A percentile compares a stretch with the other conserved stretches of the same genome.
Conservation (phyloP, 345 rosid species). For the Dovyalis caffra region DNA sequence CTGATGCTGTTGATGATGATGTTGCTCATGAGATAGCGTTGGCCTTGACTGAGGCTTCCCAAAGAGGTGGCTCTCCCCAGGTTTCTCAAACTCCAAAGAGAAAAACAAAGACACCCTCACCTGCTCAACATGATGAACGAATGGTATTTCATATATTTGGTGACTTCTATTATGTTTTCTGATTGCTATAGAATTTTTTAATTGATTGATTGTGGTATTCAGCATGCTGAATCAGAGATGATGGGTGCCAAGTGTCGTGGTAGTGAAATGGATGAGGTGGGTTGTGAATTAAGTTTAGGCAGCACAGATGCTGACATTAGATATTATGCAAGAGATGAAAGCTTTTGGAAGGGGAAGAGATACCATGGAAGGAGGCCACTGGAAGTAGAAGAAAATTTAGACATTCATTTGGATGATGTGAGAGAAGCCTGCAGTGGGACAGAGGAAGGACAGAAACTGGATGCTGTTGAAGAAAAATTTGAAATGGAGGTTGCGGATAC, state of each 20-base stretch:
- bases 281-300: constrained; percentile 70
- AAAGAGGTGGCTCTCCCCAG: constrained; percentile 65
- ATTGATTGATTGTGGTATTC: constrained; percentile 32
- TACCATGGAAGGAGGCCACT: constrained; percentile 38
- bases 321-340: constrained; percentile 39
- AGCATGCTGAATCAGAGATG: constrained; percentile 65
- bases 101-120: constrained; percentile 50
- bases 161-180: constrained; percentile 2
- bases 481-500: constrained; percentile 29
- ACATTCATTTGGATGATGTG: constrained; percentile 58
- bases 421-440: constrained; percentile 88
- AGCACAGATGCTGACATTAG: constrained; percentile 70
- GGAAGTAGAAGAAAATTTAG: constrained; percentile 45
- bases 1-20: constrained; percentile 58
- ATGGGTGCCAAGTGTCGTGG: constrained; percentile 60
- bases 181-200: not conserved
- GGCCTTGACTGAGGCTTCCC: constrained; percentile 73
- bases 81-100: constrained; percentile 53
- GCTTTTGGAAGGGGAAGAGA: constrained; percentile 46
- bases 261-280: constrained; percentile 59
- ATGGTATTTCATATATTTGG: constrained; percentile 48
- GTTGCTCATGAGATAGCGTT: constrained; percentile 77
- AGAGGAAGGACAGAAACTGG: constrained; percentile 59
- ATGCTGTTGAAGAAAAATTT: constrained; percentile 41
- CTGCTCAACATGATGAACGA: constrained; percentile 39